Conservation (phyloP, 805 yeast species). For the Kodamaea lidongshanica region DNA sequence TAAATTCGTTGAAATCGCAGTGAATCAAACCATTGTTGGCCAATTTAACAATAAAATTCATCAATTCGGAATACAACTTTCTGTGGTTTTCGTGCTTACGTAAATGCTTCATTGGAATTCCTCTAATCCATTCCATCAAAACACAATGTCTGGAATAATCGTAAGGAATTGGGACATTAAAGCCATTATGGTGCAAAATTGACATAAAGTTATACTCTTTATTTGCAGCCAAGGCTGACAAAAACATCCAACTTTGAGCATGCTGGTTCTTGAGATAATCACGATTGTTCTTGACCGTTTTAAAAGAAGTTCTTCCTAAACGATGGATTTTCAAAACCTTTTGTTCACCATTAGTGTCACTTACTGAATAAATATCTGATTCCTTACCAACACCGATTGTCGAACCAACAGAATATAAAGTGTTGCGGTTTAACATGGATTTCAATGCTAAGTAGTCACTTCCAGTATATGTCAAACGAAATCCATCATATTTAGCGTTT, state of each 20-base stretch:
- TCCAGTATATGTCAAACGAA: constrained; percentile 80
- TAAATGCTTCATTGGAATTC: constrained; percentile 84
- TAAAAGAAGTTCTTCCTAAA: constrained; percentile 88
- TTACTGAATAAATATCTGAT: constrained; percentile 85
- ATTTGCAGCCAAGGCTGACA: constrained; percentile 84
- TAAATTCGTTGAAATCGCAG: constrained; percentile 96
- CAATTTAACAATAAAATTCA: constrained; percentile 77
- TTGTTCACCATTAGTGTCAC: constrained; percentile 55
- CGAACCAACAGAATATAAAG: constrained; percentile 72
- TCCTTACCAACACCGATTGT: constrained; percentile 97
- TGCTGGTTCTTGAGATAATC: constrained; percentile 77
- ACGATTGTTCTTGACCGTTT: constrained; percentile 87
- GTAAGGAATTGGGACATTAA: constrained; percentile 80
- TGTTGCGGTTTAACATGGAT: constrained; percentile 68
- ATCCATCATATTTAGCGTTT: constrained; percentile 95
- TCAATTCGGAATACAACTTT: constrained; percentile 72
- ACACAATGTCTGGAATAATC: constrained; percentile 90
- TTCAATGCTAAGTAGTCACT: constrained; percentile 88
- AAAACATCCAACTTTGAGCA: constrained; percentile 86
- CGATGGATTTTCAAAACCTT: constrained; percentile 86
- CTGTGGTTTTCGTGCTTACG: constrained; percentile 64
- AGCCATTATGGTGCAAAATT: constrained; percentile 65
- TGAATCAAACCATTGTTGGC: constrained; percentile 90
- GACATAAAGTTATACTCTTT: constrained; percentile 89
- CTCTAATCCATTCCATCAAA: constrained; percentile 84